Percentiles rank a stretch among this genome's conserved stretches.
phyloP scores from a whole-genome alignment of 805 yeast genomes.

The Tanozyma kutaoensis region DNA sequence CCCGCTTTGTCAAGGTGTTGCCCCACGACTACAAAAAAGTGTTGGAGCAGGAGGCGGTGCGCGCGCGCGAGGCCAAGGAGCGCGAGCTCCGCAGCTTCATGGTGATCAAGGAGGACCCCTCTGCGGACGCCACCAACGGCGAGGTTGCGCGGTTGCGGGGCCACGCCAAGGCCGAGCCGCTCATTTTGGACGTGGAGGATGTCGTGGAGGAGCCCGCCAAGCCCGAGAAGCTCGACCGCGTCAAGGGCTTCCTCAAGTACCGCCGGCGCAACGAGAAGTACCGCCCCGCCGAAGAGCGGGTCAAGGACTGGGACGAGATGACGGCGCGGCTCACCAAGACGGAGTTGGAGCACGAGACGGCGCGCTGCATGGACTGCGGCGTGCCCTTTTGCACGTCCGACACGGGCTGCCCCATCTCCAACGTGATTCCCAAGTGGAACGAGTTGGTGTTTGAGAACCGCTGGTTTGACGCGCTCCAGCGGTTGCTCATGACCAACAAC shows the following conservation, averaged over 20 bases:
- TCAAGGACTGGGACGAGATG: slow-evolving; percentile 88
- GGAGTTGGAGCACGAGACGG: slow-evolving; percentile 83
- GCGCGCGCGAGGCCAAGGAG: slow-evolving; percentile 49
- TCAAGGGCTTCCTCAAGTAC: slow-evolving; percentile 89
- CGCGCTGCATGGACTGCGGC: slow-evolving; percentile 99
- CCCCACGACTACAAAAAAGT: slow-evolving; percentile 89
- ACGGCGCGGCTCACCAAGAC: slow-evolving; percentile 69
- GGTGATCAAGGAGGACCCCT: slow-evolving; percentile 71
- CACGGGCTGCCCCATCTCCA: slow-evolving; percentile 96
- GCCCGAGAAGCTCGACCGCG: slow-evolving; percentile 62
- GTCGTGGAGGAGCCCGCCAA: slow-evolving; percentile 61
- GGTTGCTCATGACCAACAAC: slow-evolving; percentile 90
- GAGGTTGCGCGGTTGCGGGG: slow-evolving; percentile 53
- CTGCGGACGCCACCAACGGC: slow-evolving; percentile 79
- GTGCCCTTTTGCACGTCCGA: slow-evolving; percentile 98
- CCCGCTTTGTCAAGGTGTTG: slow-evolving; percentile 84
- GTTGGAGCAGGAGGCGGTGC: slow-evolving; percentile 60
- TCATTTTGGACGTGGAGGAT: slow-evolving; percentile 82
- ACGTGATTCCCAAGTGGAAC: slow-evolving; percentile 96
- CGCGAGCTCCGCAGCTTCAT: slow-evolving; percentile 54
- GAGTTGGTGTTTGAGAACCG: slow-evolving; percentile 89
- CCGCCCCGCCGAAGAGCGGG: slow-evolving; percentile 62
- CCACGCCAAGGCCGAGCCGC: slow-evolving; percentile 53
- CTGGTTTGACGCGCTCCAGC: slow-evolving; percentile 88
- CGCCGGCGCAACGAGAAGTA: slow-evolving; percentile 79